Base-by-base conservation (phyloP, 225 moss, liverwort and hornwort genomes). In the Lunularia cruciata region DNA sequence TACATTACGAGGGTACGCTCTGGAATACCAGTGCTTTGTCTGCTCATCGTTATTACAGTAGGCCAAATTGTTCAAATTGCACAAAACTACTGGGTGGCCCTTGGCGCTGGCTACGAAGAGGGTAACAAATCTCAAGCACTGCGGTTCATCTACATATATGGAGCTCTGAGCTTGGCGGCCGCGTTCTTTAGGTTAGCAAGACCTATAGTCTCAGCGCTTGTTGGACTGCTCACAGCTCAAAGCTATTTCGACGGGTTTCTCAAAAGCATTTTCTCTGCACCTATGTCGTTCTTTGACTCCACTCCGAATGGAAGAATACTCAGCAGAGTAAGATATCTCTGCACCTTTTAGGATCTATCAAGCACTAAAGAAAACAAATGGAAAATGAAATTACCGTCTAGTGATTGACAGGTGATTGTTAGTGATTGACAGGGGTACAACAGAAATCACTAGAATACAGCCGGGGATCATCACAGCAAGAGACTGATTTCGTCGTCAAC, bases 221-320 rank as follows among this genome's bases (percentile, higher is more conserved):
- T 74, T 35, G 89, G 89, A 6, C 72, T 85, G 39, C 67, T 67
- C 51, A 85, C 81, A 8, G 78, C 78, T 1, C 87, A 90, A 54
- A 77, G 85, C 57, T 87, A 86, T 68, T 90, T 87, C 58, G 64
- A 78, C 33, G 77, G 79, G 10, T 72, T 87, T 19, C 66, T 85
- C 20, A 64, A 31, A 60, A 76, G 83, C 57, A 70, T 90, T 48
- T 65, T 90, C 48, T 77, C 74, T 58, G 89, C 87, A 16, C 85
- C 85, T 16, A 87, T 90, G 87, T 77, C 85, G 45, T 85, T 85
- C 74, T 90, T 89, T 43, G 87, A 89, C 74, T 83, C 77, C n/a
- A 89, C 87, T 26, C 83, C 83, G 0, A 68, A 75, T 19, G 83
- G 79, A 68, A 79, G 83, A 63, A 80, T 89, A 31, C 77, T 89